Conservation (phyloP, 495 filamentous ascomycete genomes). For the Hypoxylon perforatum region DNA sequence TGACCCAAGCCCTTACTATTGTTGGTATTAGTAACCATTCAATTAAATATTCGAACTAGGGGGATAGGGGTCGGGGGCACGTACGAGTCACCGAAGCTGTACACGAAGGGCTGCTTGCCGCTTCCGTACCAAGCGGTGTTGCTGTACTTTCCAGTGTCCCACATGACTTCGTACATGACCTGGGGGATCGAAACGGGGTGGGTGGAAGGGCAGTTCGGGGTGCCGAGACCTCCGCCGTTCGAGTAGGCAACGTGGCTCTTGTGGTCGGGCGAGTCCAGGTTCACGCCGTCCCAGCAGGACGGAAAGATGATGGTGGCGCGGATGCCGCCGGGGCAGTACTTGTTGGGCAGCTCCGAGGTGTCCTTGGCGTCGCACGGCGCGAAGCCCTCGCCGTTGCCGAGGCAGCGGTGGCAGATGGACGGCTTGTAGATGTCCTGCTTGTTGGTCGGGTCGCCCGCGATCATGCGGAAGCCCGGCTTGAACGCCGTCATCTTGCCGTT, state of each 20-base stretch:
- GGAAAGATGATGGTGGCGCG: constrained; percentile 71
- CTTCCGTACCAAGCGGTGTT: constrained; percentile 49
- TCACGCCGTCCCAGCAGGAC: constrained; percentile 80
- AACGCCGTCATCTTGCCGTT: constrained; percentile 52
- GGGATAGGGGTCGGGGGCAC: too few species aligned
- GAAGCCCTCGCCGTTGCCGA: constrained; percentile 71
- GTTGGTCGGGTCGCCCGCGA: constrained; percentile 70
- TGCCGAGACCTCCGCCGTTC: constrained; percentile 59
- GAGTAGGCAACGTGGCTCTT: constrained; percentile 75
- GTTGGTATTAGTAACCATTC: constrained; percentile 46
- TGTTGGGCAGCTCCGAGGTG: constrained; percentile 37
- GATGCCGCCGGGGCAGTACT: constrained; percentile 52
- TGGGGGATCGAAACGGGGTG: constrained; percentile 57
- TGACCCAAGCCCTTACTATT: too few species aligned
- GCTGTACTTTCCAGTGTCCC: constrained; percentile 43
- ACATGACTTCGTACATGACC: constrained; percentile 58
- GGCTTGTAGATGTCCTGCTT: constrained; percentile 56
- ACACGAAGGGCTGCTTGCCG: constrained; percentile 55
- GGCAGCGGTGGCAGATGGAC: constrained; percentile 69
- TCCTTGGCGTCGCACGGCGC: constrained; percentile 65
- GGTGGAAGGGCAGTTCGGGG: constrained; percentile 51
- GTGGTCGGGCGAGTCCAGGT: constrained; percentile 69
- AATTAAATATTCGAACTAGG: constrained; percentile 24
- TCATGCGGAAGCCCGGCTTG: constrained; percentile 71
- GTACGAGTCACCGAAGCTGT: constrained; percentile 51